Percentiles rank a stretch among this genome's conserved stretches.
Evolutionary conservation across 2,329 filamentous ascomycete genomes (phyloP).

Genomic region (Penicillium expansum): DNA sequence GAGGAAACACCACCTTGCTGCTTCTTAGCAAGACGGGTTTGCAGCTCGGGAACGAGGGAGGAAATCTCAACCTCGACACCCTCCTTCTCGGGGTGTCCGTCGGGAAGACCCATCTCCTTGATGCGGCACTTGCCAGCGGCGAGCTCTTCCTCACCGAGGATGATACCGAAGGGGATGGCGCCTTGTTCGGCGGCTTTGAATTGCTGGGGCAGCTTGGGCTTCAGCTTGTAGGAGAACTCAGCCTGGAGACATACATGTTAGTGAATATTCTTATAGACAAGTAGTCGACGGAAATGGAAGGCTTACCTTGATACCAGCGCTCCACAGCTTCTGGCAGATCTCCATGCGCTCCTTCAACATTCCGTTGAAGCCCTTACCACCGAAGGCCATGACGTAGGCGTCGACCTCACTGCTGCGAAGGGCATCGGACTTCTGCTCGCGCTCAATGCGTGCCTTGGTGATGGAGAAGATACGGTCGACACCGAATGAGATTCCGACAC

Average conservation of each 20-base stretch:
- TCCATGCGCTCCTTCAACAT: slow-evolving; percentile 80
- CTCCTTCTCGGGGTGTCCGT: slow-evolving; percentile 87
- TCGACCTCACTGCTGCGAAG: slow-evolving; percentile 74
- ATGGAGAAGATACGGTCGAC: slow-evolving; percentile 95
- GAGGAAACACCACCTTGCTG: slow-evolving; percentile 14
- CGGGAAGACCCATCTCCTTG: slow-evolving; percentile 77
- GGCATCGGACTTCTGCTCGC: slow-evolving; percentile 52
- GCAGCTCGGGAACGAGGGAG: slow-evolving; percentile 27
- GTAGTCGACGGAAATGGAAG: background rate
- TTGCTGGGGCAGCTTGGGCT: slow-evolving; percentile 82
- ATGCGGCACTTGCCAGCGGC: slow-evolving; percentile 79
- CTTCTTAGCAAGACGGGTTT: slow-evolving; percentile 25
- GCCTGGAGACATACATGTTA: slow-evolving; percentile 49
- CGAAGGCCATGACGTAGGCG: slow-evolving; percentile 93
- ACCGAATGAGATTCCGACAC: slow-evolving; percentile 87
- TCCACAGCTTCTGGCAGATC: slow-evolving; percentile 74
- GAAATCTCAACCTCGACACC: slow-evolving; percentile 68
- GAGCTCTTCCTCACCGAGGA: slow-evolving; percentile 88
- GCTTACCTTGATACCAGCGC: slow-evolving; percentile 75
- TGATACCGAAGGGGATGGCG: slow-evolving; percentile 79
- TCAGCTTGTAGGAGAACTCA: slow-evolving; percentile 85
- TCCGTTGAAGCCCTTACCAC: slow-evolving; percentile 78
- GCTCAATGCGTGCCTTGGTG: slow-evolving; percentile 71
- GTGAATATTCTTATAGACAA: background rate
- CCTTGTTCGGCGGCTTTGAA: slow-evolving; percentile 85